Percentiles rank a stretch among this genome's conserved stretches.
phyloP scores from a whole-genome alignment of 1,284 basidiomycete genomes.

The Cutaneotrichosporon cyanovorans region DNA sequence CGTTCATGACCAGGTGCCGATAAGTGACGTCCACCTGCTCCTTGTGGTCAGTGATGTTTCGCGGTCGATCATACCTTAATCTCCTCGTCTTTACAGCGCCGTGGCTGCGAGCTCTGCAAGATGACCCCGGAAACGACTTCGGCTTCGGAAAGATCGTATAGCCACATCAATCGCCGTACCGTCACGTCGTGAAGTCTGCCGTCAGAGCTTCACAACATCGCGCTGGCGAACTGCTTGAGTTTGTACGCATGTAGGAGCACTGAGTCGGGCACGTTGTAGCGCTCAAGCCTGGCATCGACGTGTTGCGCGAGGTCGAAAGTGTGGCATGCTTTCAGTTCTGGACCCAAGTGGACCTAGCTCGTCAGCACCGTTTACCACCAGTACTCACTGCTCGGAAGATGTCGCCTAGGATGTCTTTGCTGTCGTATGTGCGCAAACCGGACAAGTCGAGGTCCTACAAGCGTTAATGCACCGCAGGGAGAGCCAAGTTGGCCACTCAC shows the following conservation, averaged over 20 bases:
- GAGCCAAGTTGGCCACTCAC: neutral
- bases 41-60: neutral
- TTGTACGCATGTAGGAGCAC: conserved; percentile 19
- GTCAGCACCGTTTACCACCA: neutral
- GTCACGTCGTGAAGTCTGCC: conserved; percentile 6
- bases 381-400: conserved; percentile 16
- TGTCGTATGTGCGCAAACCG: conserved; percentile 9
- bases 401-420: conserved; percentile 18
- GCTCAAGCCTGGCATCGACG: conserved; percentile 12
- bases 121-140: conserved; percentile 22
- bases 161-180: conserved; percentile 13
- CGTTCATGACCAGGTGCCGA: conserved; percentile 3
- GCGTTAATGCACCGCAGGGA: too few relatives aligned
- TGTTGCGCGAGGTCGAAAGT: neutral
- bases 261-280: conserved; percentile 12
- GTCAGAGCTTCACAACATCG: neutral
- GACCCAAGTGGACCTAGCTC: conserved; percentile 1
- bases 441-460: conserved; percentile 1
- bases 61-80: conserved; percentile 4
- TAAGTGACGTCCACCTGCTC: conserved; percentile 16
- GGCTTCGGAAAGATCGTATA: conserved; percentile 22
- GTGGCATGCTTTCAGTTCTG: neutral
- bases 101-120: conserved; percentile 15
- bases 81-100: conserved; percentile 16
- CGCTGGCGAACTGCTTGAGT: conserved; percentile 15